Evolutionary conservation across 2,329 filamentous ascomycete species (phyloP), one percentile per base, ranked within the genome.

Genomic region (Pleomassaria siparia): DNA sequence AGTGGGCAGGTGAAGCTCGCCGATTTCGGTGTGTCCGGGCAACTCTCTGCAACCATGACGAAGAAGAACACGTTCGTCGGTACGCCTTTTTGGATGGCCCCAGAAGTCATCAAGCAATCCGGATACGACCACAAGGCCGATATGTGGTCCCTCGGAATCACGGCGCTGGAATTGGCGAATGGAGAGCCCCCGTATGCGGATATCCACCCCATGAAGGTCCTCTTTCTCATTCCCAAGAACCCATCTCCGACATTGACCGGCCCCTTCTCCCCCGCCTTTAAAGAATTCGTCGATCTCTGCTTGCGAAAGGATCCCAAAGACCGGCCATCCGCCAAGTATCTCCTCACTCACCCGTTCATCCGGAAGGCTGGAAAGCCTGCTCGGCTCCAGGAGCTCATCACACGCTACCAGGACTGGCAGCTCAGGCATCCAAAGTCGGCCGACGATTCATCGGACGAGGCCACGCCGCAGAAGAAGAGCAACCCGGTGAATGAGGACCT

Each of bases 11-110:
- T 99, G 60, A 99, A 99, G 72, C 79, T 97, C 47, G 92, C 92
- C 12, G 92, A 99, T 70, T 99, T 99, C 74, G 92, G 92, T 49
- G 94, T 99, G 6, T 96, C 92, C 1, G 92, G 92, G 22, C 94
- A 97, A 73, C 80, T 97, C 18, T 95, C 92, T 9, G 92, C 92
- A 6, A 99, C 92, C 41, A 97, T 97, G 91, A 96, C 92, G 53
- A 97, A 97, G 80, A 97, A 97, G 76, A 97, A 97, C 69, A 97
- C 92, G 0, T 99, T 97, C 70, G 92, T 99, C 25, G 94, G 94
- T 26, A 97, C 92, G 0, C 92, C 94, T 1, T 99, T 97, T 70
- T 99, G 94, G 94, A 99, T 99, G 92, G 92, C 94, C 2, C 92
- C 92, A 10, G 92, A 99, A 74, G 92, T 97, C 46, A 99, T 99